A percentile compares a stretch with the other conserved stretches of the same genome.
phyloP scores from a whole-genome alignment of 2,329 filamentous ascomycete genomes.

The Arthrobotrys sphaeroides region DNA sequence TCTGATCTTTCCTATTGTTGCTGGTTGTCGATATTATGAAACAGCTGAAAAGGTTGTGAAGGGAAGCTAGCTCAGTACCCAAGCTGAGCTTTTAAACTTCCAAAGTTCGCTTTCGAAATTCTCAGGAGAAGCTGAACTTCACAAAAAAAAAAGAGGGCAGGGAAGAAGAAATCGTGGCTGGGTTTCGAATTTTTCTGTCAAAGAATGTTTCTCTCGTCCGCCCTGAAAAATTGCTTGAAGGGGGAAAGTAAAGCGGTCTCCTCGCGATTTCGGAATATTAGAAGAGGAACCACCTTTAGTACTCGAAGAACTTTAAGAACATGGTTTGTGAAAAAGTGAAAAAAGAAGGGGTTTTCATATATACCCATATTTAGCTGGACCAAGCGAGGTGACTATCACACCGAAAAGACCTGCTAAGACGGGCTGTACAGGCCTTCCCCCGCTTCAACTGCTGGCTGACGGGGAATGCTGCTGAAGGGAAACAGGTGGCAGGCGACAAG shows the following conservation, averaged over 20 bases:
- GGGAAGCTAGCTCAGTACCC: constrained; percentile 17
- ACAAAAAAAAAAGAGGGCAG: too few relatives aligned
- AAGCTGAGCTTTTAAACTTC: constrained; percentile 26
- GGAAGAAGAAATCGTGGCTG: constrained; percentile 33
- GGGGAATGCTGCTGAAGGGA: constrained; percentile 13
- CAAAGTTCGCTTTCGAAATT: not conserved
- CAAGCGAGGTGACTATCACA: constrained; percentile 31
- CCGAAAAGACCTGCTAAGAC: constrained; percentile 7
- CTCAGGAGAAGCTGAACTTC: constrained; percentile 16
- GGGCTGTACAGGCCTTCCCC: not conserved
- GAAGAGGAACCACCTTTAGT: constrained; percentile 6
- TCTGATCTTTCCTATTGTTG: constrained; percentile 37
- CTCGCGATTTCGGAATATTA: constrained; percentile 43
- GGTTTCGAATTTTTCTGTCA: constrained; percentile 11
- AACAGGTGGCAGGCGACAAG: constrained; percentile 52
- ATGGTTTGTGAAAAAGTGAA: constrained; percentile 24
- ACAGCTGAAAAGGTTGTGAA: not conserved
- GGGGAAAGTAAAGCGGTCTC: constrained; percentile 21
- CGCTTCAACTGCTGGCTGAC: not conserved
- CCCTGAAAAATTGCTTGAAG: constrained; percentile 16
- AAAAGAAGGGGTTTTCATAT: constrained; percentile 23
- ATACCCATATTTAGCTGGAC: constrained; percentile 49
- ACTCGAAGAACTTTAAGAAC: not conserved
- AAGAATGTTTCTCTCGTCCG: constrained; percentile 35
- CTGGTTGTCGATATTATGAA: not conserved